These are phyloP conservation scores for Lyophyllum decastes DNA, from an alignment of 768 basidiomycete species.

Conservation along the genomic window DNA sequence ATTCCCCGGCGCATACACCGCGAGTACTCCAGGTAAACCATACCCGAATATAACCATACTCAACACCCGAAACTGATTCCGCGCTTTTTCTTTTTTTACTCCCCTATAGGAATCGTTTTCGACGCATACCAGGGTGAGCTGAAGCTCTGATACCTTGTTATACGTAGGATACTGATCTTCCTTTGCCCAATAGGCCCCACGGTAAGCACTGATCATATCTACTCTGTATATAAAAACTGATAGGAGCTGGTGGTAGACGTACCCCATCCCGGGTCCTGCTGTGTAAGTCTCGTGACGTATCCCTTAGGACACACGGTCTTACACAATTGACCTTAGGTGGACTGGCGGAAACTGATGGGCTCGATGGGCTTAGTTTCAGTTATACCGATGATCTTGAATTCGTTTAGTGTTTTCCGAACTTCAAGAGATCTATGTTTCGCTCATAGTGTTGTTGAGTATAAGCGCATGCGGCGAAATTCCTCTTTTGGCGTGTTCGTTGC, in stretches of 20 bases:
- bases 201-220: constrained; percentile 28
- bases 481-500: too few species aligned
- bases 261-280: constrained; percentile 44
- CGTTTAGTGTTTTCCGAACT: background rate
- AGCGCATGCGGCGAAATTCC: too few species aligned
- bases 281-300: constrained; percentile 27
- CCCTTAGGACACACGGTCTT: background rate
- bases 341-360: constrained; percentile 1
- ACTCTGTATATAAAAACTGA: constrained; percentile 17
- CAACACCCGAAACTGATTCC: too few species aligned
- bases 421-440: background rate
- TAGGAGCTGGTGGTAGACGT: constrained; percentile 18
- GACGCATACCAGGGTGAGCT: constrained; percentile 35
- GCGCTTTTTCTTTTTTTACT: background rate
- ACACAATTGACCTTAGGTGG: background rate
- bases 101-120: constrained; percentile 33
- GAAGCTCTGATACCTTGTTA: constrained; percentile 9
- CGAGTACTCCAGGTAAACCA: constrained; percentile 32
- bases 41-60: too few species aligned
- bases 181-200: constrained; percentile 20
- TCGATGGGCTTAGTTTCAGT: background rate
- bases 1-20: constrained; percentile 47
- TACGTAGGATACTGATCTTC: constrained; percentile 1
- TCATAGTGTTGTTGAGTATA: too few species aligned
- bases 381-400: background rate